Evolutionary conservation across 106 monocot species (phyloP).

Genomic region (Agapanthus africanus): DNA sequence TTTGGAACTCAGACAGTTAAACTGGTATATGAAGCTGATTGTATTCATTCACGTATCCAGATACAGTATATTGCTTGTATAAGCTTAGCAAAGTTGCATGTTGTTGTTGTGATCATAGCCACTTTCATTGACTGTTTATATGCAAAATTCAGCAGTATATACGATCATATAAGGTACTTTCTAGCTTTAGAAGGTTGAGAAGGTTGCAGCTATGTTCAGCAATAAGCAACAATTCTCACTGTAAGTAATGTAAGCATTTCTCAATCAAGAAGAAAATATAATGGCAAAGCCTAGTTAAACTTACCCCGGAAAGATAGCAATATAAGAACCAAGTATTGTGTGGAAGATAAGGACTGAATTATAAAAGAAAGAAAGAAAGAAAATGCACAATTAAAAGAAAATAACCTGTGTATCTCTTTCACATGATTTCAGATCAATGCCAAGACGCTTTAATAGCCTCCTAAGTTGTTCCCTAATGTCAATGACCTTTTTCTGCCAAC

Average conservation of each 20-base stretch:
- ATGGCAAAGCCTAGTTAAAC: neutral
- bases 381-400: conserved; percentile 47
- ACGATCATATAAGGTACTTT: neutral
- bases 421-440: conserved; percentile 70
- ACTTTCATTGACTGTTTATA: neutral
- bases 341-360: too few relatives aligned
- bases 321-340: neutral
- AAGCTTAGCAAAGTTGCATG: neutral
- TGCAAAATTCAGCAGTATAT: neutral
- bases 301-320: neutral
- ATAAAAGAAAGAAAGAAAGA: too few relatives aligned
- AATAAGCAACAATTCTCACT: neutral
- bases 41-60: too few relatives aligned
- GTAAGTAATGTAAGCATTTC: neutral
- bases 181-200: neutral
- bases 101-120: neutral
- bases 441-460: conserved; percentile 64
- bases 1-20: too few relatives aligned
- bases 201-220: neutral
- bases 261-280: neutral
- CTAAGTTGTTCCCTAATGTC: conserved; percentile 80
- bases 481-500: conserved; percentile 82
- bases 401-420: conserved; percentile 71
- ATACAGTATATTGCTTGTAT: neutral
- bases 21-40: too few relatives aligned